A percentile compares a stretch with the other conserved stretches of the same genome.
phyloP scores from a whole-genome alignment of 495 filamentous ascomycete species.

The Xylaria acuta region DNA sequence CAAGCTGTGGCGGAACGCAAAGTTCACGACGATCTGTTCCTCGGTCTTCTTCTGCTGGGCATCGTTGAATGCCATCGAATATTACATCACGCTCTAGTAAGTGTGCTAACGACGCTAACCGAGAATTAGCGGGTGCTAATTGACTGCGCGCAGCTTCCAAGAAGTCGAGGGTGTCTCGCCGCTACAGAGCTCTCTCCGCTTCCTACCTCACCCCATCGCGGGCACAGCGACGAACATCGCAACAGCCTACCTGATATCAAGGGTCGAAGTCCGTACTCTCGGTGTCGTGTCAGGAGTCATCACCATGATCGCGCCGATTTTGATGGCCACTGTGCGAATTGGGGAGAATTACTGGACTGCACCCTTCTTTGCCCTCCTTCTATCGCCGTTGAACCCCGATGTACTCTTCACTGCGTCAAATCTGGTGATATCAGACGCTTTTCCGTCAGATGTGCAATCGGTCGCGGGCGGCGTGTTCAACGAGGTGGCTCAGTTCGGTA shows the following conservation, averaged over 20 bases:
- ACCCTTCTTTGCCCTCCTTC: constrained; percentile 57
- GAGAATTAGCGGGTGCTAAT: neutral
- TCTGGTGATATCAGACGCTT: constrained; percentile 63
- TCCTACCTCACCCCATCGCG: constrained; percentile 60
- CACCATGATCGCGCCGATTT: constrained; percentile 54
- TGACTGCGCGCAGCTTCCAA: constrained; percentile 47
- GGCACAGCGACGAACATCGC: constrained; percentile 26
- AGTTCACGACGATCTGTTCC: constrained; percentile 56
- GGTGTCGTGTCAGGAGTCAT: constrained; percentile 31
- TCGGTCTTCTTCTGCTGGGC: constrained; percentile 61
- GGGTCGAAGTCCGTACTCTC: neutral
- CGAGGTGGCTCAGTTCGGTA: constrained; percentile 65
- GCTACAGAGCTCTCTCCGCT: constrained; percentile 23
- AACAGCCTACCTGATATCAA: neutral
- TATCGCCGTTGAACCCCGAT: constrained; percentile 59
- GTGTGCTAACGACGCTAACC: neutral
- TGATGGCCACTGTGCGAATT: constrained; percentile 53
- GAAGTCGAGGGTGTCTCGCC: constrained; percentile 40
- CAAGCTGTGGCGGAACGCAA: constrained; percentile 56
- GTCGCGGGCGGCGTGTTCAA: constrained; percentile 70
- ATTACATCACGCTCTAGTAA: constrained; percentile 56
- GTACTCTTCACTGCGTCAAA: constrained; percentile 69
- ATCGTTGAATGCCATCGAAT: constrained; percentile 56
- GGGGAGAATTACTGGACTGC: constrained; percentile 60
- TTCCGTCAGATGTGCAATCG: constrained; percentile 61